Evolutionary conservation across 2,329 filamentous ascomycete species (phyloP), one percentile per base, ranked within the genome.

Genomic region (Ophiocordyceps camponoti-leonardi): DNA sequence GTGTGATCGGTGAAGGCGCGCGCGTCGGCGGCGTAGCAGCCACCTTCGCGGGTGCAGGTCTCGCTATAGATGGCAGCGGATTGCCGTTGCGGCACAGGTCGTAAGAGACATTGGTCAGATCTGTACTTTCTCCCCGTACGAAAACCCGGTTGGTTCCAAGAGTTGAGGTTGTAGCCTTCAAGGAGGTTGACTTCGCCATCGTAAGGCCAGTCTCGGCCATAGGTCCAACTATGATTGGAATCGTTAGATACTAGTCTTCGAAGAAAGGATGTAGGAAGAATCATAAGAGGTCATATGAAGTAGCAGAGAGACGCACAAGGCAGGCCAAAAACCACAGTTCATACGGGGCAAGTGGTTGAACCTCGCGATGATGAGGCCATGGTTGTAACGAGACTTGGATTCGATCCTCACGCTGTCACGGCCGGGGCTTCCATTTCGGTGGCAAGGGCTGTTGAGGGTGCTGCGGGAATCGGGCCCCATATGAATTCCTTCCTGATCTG

Each of bases 251-350:
- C n/a, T n/a, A n/a, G 39, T 37, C 12, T 5, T 18, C 18, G 11
- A 13, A 19, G 35, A 18, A 11, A 39, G 5, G 4, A 16, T 4
- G 23, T 26, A 26, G 4, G 23, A 26, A 4, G 8, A 8, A n/a
- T n/a, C n/a, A n/a, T n/a, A n/a, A n/a, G n/a, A n/a, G 23, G 8
- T 26, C 31, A 35, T 16, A 4, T 18, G 16, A 19, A 10, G 16
- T 37, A 7, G 16, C 6, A 18, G 16, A 18, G 16, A 37, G 20
- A 55, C 64, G 61, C 64, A 75, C 69, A 81, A 70, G 63, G 81
- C 79, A 4, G 83, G 83, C 83, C 83, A 87, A 8, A 73, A 69
- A 44, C 83, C 82, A 53, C 83, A 86, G 41, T 69, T 65, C 11
- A 71, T 68, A 46, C 66, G 68, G 28, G 83, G 82, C 63, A 87